phyloP scores from a whole-genome alignment of 345 rosid species.

The Eucalyptus camaldulensis region DNA sequence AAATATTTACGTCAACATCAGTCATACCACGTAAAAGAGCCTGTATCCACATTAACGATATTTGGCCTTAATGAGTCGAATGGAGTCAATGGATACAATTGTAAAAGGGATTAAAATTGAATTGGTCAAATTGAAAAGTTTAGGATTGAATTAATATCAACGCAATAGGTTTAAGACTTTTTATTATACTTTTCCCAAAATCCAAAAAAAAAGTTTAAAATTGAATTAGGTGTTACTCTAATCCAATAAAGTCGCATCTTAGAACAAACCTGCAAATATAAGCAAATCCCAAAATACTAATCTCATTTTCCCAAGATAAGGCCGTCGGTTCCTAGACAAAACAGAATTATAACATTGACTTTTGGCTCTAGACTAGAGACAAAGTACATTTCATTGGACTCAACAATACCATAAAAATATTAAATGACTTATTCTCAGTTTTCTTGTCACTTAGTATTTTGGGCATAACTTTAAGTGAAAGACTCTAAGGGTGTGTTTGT shows the following conservation, averaged over 20 bases:
- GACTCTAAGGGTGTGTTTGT: background rate
- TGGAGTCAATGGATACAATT: background rate
- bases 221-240: background rate
- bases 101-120: too few species aligned
- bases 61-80: too few species aligned
- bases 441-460: background rate
- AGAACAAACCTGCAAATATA: background rate
- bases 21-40: accelerated
- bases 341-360: background rate
- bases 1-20: accelerated
- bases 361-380: background rate
- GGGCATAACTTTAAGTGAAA: background rate
- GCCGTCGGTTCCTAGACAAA: background rate
- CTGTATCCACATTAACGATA: background rate
- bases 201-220: background rate
- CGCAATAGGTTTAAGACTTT: too few species aligned
- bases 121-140: too few species aligned
- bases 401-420: background rate
- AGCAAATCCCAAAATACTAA: background rate
- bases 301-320: background rate
- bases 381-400: background rate
- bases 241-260: background rate
- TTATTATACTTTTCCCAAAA: background rate
- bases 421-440: background rate
- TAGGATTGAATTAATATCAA: too few species aligned